A percentile compares a stretch with the other conserved stretches of the same genome.
phyloP scores from a whole-genome alignment of 2,329 filamentous ascomycete genomes.

The Sclerotinia nivalis region DNA sequence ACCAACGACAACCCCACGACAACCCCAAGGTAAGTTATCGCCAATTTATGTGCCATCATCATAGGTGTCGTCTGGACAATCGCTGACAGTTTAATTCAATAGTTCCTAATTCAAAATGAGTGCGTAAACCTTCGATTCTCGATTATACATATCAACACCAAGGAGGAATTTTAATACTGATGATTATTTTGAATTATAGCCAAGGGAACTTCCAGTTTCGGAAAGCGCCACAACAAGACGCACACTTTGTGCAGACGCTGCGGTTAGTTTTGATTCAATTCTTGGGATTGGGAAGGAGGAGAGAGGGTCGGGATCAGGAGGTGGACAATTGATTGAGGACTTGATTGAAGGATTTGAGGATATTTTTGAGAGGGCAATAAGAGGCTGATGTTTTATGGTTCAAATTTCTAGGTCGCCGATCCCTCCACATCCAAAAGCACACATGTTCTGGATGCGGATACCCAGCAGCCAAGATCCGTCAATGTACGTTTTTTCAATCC shows the following conservation, averaged over 20 bases:
- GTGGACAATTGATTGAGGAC: constrained; percentile 18
- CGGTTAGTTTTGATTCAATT: constrained; percentile 38
- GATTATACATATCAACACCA: constrained; percentile 22
- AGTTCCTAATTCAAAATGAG: constrained; percentile 42
- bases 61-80: not conserved
- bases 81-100: constrained; percentile 18
- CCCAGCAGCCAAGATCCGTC: constrained; percentile 93
- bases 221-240: constrained; percentile 43
- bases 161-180: constrained; percentile 16
- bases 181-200: constrained; percentile 31
- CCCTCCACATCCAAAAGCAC: constrained; percentile 99
- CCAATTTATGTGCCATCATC: constrained; percentile 5
- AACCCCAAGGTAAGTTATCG: constrained; percentile 23
- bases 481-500: constrained; percentile 73
- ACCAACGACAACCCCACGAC: constrained; percentile 24
- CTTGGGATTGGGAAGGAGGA: constrained; percentile 35
- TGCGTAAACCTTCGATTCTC: constrained; percentile 31
- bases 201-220: constrained; percentile 41
- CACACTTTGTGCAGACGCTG: constrained; percentile 44
- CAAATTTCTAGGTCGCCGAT: constrained; percentile 72
- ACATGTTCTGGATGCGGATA: constrained; percentile 95
- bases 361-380: not conserved
- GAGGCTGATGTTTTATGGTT: constrained; percentile 33
- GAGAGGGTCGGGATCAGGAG: not conserved
- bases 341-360: not conserved